Evolutionary conservation across 2,329 filamentous ascomycete species (phyloP).

Genomic region (Cucurbitaria berberidis): DNA sequence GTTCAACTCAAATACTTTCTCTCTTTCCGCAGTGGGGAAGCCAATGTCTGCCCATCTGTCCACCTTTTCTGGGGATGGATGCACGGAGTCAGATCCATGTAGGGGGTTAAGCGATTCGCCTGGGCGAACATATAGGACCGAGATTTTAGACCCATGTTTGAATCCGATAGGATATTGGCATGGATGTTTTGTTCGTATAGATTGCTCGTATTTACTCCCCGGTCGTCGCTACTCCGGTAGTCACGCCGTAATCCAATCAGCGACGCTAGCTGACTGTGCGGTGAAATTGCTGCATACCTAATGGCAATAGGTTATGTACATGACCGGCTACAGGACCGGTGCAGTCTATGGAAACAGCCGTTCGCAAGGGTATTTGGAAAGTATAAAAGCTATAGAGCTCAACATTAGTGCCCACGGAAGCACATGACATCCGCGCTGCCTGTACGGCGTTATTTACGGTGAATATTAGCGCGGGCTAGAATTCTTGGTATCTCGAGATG

Average conservation of each 20-base stretch:
- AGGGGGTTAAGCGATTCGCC: background rate
- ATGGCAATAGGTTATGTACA: background rate
- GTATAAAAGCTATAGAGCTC: background rate
- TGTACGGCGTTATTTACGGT: too few species aligned
- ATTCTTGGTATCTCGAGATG: background rate
- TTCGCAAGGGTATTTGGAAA: background rate
- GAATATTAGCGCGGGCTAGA: background rate
- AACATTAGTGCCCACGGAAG: background rate
- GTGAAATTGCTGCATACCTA: background rate
- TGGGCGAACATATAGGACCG: too few species aligned
- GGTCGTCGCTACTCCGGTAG: background rate
- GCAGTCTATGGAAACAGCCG: background rate
- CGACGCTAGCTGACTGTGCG: background rate
- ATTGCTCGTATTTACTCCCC: background rate
- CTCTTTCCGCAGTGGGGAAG: background rate
- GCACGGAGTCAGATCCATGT: slow-evolving; percentile 2
- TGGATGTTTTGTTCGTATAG: background rate
- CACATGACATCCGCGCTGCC: too few species aligned
- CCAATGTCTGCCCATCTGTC: background rate
- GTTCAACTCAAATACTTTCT: background rate
- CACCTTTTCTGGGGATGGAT: slow-evolving; percentile 9
- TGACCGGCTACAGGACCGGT: background rate
- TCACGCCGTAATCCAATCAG: background rate
- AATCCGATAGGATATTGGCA: too few species aligned
- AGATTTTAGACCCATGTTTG: background rate